A percentile compares a stretch with the other conserved stretches of the same genome.
These are phyloP conservation scores for Neodidymelliopsis sp. DNA, from an alignment of 2,329 filamentous ascomycete species.

Conservation along the genomic window DNA sequence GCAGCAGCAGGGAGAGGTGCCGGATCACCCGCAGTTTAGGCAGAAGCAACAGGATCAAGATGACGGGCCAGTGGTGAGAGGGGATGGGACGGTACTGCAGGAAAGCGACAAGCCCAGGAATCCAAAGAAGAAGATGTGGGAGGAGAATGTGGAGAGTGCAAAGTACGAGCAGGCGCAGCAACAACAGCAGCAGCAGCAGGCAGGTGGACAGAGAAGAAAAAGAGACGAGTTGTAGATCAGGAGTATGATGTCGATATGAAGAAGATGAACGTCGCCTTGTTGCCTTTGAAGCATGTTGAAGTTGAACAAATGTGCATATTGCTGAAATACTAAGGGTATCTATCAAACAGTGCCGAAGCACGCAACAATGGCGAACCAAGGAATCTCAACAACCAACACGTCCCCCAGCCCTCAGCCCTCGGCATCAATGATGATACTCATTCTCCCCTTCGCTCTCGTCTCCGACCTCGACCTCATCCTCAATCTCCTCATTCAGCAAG, in stretches of 20 bases:
- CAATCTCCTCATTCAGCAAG: slow-evolving; percentile 70
- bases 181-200: slow-evolving; percentile 1
- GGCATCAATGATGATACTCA: slow-evolving; percentile 19
- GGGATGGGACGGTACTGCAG: slow-evolving; percentile 56
- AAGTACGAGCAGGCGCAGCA: slow-evolving; percentile 38
- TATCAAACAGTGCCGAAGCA: too few relatives aligned
- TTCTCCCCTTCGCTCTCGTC: slow-evolving; percentile 22
- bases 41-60: slow-evolving; percentile 34
- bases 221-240: slow-evolving; percentile 20
- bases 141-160: slow-evolving; percentile 53
- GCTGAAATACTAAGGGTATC: too few relatives aligned
- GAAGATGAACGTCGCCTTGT: too few relatives aligned
- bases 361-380: too few relatives aligned
- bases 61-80: slow-evolving; percentile 48
- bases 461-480: slow-evolving; percentile 55
- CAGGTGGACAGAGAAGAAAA: slow-evolving; percentile 6
- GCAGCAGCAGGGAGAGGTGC: slow-evolving; percentile 29
- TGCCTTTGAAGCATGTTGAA: too few relatives aligned
- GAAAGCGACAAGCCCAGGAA: slow-evolving; percentile 55
- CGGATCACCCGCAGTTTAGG: slow-evolving; percentile 35
- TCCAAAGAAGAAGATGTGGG: slow-evolving; percentile 69
- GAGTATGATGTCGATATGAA: too few relatives aligned
- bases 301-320: too few relatives aligned
- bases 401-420: too few relatives aligned
- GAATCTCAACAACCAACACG: too few relatives aligned